Percentiles rank a stretch among this genome's conserved stretches.
These are phyloP conservation scores for Colletotrichum eleusines DNA, from an alignment of 2,329 filamentous ascomycete species.

Conservation along the genomic window DNA sequence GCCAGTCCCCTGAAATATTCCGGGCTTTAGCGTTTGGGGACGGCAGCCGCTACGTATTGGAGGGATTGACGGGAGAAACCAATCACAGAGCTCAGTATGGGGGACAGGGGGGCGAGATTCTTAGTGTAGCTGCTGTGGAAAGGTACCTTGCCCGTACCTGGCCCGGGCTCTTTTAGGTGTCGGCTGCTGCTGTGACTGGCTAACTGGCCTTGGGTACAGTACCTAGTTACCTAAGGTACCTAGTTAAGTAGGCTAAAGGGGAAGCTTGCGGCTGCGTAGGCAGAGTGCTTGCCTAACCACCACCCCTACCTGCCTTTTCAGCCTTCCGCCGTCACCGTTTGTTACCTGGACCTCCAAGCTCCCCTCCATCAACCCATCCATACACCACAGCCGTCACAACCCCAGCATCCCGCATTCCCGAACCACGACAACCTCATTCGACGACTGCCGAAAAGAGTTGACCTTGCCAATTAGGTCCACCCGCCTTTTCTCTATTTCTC, in stretches of 20 bases:
- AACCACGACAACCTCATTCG: slow-evolving; percentile 27
- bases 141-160: not conserved
- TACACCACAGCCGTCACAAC: slow-evolving; percentile 11
- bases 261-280: slow-evolving; percentile 51
- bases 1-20: slow-evolving; percentile 33
- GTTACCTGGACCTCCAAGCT: slow-evolving; percentile 37
- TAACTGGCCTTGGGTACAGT: too few species aligned
- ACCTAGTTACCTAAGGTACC: too few species aligned
- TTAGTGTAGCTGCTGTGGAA: not conserved
- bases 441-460: slow-evolving; percentile 7
- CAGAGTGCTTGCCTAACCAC: slow-evolving; percentile 54
- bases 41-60: slow-evolving; percentile 7
- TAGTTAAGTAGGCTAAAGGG: not conserved
- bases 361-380: slow-evolving; percentile 31
- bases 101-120: slow-evolving; percentile 12
- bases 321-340: slow-evolving; percentile 40
- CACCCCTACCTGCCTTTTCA: slow-evolving; percentile 25
- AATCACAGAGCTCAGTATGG: slow-evolving; percentile 25
- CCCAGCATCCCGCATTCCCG: slow-evolving; percentile 22
- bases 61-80: not conserved
- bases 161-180: slow-evolving; percentile 1
- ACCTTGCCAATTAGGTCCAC: slow-evolving; percentile 2
- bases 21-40: slow-evolving; percentile 23
- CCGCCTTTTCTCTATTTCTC: slow-evolving; percentile 6
- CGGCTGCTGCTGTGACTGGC: slow-evolving; percentile 11